phyloP scores from a whole-genome alignment of 768 basidiomycete genomes.

The Boletus bicolor region DNA sequence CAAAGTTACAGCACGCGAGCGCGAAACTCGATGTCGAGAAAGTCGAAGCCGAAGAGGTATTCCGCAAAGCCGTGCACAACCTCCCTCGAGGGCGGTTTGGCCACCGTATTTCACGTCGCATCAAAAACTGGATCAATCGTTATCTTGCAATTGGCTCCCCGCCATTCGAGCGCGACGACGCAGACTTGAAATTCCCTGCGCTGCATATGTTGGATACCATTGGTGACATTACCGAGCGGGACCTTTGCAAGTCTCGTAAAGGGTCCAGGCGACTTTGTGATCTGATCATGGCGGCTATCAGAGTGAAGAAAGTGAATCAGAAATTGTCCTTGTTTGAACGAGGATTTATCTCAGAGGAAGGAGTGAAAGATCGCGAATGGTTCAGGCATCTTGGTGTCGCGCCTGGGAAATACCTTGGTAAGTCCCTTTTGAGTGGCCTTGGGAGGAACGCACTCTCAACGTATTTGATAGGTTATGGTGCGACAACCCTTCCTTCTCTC shows the following conservation, averaged over 20 bases:
- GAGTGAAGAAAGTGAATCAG: slow-evolving; percentile 57
- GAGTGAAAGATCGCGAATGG: slow-evolving; percentile 82
- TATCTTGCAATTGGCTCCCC: slow-evolving; percentile 2
- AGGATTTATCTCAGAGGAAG: slow-evolving; percentile 76
- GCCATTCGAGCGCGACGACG: neutral
- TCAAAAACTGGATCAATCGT: slow-evolving; percentile 30
- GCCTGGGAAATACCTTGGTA: slow-evolving; percentile 82
- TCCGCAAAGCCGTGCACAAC: slow-evolving; percentile 44
- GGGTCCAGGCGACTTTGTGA: slow-evolving; percentile 34
- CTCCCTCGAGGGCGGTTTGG: slow-evolving; percentile 1
- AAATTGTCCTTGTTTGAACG: slow-evolving; percentile 71
- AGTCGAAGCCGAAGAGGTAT: slow-evolving; percentile 46
- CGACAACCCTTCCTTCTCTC: slow-evolving; percentile 78
- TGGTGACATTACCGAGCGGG: slow-evolving; percentile 1
- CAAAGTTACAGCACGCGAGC: slow-evolving; percentile 48
- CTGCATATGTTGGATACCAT: neutral
- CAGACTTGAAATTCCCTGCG: slow-evolving; percentile 1
- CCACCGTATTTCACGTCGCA: neutral
- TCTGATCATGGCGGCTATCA: slow-evolving; percentile 56
- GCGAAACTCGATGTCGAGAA: slow-evolving; percentile 58
- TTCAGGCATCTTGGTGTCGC: slow-evolving; percentile 83
- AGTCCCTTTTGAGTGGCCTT: slow-evolving; percentile 16
- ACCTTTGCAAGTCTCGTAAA: slow-evolving; percentile 15
- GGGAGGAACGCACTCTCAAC: neutral
- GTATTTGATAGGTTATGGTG: slow-evolving; percentile 61